Evolutionary conservation across 176 grass and related monocot genomes (phyloP), one percentile per base, ranked within the genome.

Genomic region (Pontederia crassipes): DNA sequence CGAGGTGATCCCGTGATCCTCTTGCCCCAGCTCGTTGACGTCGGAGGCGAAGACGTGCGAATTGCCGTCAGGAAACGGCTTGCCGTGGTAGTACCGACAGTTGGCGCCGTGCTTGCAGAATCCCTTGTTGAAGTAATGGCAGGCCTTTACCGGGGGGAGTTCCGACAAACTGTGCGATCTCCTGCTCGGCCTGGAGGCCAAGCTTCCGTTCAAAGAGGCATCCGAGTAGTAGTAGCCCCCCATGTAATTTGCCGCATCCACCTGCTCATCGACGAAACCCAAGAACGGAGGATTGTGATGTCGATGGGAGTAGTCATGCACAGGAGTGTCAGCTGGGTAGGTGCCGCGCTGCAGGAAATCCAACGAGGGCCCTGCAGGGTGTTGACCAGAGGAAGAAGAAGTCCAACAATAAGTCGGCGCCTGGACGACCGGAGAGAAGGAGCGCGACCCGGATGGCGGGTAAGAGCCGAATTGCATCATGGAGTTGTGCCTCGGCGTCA

Each of bases 91-190:
- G 24, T 28, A 59, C 57, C 57, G 8, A 28, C 57, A 59, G 18
- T 59, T 35, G 17, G 29, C 14, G 57, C 57, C 57, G 28, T 59
- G 17, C 18, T 59, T 59, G 24, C 57, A 59, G 57, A 28, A 59
- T 8, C 57, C 57, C 57, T 59, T 59, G 12, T 59, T 28, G 24
- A 59, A 59, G 57, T 91, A 97, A 54, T 88, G 84, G 63, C 87
- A 97, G n/a, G 79, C 52, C 1, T 79, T 81, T 52, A 73, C 20
- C 20, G 20, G 29, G 12, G 66, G 14, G 17, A 82, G 50, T 51
- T 59, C 75, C 61, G 56, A 67, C 78, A 0, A 54, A 59, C 35
- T 78, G 68, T 55, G 72, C 24, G 11, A 74, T 68, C 49, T 59
- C 46, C 13, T 53, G 57, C 26, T 77, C 59, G 17, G 67, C 35